Evolutionary conservation across 1,139 yeast genomes (phyloP).

Genomic region (Yamadazyma conglobata): DNA sequence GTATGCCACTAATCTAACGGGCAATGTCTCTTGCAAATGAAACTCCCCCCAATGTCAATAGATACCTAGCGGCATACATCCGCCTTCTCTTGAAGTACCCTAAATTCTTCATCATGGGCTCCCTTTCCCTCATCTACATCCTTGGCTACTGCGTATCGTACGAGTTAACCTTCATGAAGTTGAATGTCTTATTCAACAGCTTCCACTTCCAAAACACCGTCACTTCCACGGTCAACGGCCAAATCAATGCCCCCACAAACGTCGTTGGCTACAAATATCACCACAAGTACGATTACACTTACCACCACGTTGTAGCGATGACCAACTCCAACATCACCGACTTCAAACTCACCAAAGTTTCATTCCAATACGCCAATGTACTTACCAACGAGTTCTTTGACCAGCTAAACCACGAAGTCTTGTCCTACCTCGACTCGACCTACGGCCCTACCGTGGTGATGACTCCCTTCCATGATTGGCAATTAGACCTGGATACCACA

Average conservation of each 20-base stretch:
- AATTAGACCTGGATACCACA: slow-evolving; percentile 3
- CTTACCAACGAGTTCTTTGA: slow-evolving; percentile 16
- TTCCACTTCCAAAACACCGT: not conserved
- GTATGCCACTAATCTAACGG: too few relatives aligned
- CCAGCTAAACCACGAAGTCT: slow-evolving; percentile 4
- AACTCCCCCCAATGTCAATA: slow-evolving; percentile 1
- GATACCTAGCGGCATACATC: slow-evolving; percentile 2
- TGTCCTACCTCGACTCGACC: slow-evolving; percentile 3
- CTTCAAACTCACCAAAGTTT: slow-evolving; percentile 6
- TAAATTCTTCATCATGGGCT: slow-evolving; percentile 39
- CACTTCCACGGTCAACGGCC: not conserved
- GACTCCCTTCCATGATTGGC: slow-evolving; percentile 12
- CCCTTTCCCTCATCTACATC: slow-evolving; percentile 46
- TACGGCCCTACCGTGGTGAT: slow-evolving; percentile 7
- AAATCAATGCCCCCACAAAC: slow-evolving; percentile 2
- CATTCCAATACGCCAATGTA: slow-evolving; percentile 14
- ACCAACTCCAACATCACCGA: slow-evolving; percentile 2
- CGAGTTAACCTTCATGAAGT: slow-evolving; percentile 19
- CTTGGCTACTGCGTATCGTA: slow-evolving; percentile 40
- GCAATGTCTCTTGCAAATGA: too few relatives aligned
- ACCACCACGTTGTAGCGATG: slow-evolving; percentile 5
- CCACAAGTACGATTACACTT: slow-evolving; percentile 5
- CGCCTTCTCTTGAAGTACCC: slow-evolving; percentile 9
- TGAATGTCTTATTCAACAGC: slow-evolving; percentile 11
- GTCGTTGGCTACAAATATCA: slow-evolving; percentile 4